Conservation (phyloP, 225 moss, liverwort and hornwort genomes). For the Straminergon stramineum region DNA sequence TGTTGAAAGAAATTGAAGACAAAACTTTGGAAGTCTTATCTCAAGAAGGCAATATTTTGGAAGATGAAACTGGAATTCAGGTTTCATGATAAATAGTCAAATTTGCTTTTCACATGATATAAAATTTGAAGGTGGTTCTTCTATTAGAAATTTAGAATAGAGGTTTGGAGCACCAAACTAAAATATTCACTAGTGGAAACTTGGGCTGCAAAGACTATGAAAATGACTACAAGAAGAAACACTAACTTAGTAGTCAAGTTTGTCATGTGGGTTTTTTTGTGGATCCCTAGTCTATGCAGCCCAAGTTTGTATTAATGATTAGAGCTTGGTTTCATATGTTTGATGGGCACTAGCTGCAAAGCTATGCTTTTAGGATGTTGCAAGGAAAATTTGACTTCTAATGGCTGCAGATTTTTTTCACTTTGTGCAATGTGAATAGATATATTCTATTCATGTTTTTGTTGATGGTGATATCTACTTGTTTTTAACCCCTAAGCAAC, state of each 20-base stretch:
- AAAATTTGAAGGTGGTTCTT: neutral
- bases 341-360: accelerated
- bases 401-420: accelerated
- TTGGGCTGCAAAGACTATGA: accelerated
- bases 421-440: neutral
- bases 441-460: neutral
- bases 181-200: accelerated
- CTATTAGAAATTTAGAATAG: neutral
- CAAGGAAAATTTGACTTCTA: neutral
- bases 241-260: neutral
- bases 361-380: accelerated
- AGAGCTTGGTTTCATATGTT: neutral
- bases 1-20: constrained; percentile 78
- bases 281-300: accelerated
- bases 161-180: neutral
- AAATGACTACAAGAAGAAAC: neutral
- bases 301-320: neutral
- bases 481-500: accelerated
- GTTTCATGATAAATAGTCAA: neutral
- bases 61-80: constrained; percentile 89
- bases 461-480: neutral
- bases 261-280: accelerated
- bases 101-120: neutral
- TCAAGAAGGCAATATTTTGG: constrained; percentile 89
- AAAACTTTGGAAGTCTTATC: constrained; percentile 79